Evolutionary conservation across 148 eudicot species (phyloP), one percentile per base, ranked within the genome.

Genomic region (Nepenthes mirabilis): DNA sequence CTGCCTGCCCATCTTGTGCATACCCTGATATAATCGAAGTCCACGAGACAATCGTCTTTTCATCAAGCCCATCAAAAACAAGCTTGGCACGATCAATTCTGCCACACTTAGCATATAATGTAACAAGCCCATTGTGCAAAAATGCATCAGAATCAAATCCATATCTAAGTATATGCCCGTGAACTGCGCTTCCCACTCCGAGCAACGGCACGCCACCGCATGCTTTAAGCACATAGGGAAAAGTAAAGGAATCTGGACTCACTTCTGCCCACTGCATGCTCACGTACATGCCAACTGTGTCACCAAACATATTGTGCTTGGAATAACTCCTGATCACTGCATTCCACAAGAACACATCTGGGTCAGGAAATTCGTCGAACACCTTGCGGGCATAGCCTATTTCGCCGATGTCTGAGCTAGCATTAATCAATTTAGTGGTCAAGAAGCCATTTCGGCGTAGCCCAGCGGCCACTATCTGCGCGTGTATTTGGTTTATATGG

Each of bases 11-110:
- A 76, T 75, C 74, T 59, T 82, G 83, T 14, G 79, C 75, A 74
- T 54, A 80, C 37, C 81, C 85, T 14, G 90, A 84, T 67, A 84
- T 80, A 43, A 88, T 78, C 34, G 78, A 70, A 40, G 91, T 88
- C 91, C 95, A 88, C 3, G 88, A 76, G 48, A 84, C 82, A 61
- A 88, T 64, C 0, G 77, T 71, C 74, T 60, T 80, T 9, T 73
- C 66, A 55, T 13, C 55, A 33, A 77, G 55, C 61, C 70, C 57
- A 53, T 74, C 77, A 69, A 78, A 82, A 61, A 82, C 74, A 35
- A 61, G 33, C 56, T 75, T 75, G 40, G 95, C 95, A 47, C 56
- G 14, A 36, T 56, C 72, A 63, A 74, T 63, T 43, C 65, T 61
- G 36, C 81, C 74, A 65, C 82, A 80, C 61, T 82, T 82, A 8